Evolutionary conservation across 2,329 filamentous ascomycete species (phyloP).

Genomic region (Microsporum ferrugineum): DNA sequence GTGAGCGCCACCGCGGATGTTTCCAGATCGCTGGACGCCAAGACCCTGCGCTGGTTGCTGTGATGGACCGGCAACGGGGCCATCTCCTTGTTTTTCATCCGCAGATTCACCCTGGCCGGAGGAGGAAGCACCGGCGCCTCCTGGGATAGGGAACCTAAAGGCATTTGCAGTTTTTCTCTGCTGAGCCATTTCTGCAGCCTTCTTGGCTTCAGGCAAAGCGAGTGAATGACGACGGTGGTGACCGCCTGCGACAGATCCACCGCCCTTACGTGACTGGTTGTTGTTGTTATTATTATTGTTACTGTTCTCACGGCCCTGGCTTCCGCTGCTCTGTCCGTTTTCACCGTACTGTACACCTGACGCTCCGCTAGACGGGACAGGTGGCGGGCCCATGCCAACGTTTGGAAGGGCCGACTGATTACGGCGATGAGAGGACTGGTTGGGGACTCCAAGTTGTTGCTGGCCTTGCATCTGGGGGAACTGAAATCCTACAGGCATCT

Average conservation of each 20-base stretch:
- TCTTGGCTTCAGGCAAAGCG: constrained; percentile 89
- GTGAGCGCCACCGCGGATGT: constrained; percentile 72
- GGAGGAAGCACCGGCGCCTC: constrained; percentile 44
- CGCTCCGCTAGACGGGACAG: constrained; percentile 79
- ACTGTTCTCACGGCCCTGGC: constrained; percentile 62
- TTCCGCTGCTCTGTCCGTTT: constrained; percentile 30
- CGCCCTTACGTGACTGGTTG: constrained; percentile 60
- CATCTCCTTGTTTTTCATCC: constrained; percentile 32
- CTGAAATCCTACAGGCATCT: constrained; percentile 52
- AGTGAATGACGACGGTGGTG: constrained; percentile 92
- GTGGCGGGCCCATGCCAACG: constrained; percentile 80
- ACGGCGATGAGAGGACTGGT: constrained; percentile 82
- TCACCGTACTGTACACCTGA: constrained; percentile 36
- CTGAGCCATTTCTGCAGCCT: constrained; percentile 90
- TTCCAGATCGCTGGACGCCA: constrained; percentile 58
- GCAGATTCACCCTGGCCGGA: constrained; percentile 47
- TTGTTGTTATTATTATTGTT: not conserved
- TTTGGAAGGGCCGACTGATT: constrained; percentile 95
- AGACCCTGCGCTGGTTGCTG: constrained; percentile 49
- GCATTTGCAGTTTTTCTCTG: constrained; percentile 89
- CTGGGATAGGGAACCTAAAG: constrained; percentile 85
- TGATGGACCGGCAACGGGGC: constrained; percentile 17
- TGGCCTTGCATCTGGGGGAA: constrained; percentile 72
- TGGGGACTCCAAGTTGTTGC: constrained; percentile 35
- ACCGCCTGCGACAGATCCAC: constrained; percentile 56